Evolutionary conservation across 805 yeast genomes (phyloP).

Genomic region (Metschnikowia noctiluminum): DNA sequence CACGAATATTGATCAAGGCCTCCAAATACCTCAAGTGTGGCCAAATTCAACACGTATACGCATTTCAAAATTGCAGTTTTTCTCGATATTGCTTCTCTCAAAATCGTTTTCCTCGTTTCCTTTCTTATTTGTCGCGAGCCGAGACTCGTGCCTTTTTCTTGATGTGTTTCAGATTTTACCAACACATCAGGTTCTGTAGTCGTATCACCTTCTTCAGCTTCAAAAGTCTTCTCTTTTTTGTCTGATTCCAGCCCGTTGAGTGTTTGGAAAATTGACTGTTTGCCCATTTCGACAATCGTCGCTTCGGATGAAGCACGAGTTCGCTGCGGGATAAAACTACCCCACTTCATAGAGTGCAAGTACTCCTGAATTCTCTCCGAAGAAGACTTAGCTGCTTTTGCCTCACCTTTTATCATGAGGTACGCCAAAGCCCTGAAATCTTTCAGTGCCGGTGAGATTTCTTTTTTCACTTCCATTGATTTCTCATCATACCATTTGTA

Average conservation of each 20-base stretch:
- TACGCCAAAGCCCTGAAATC: constrained; percentile 25
- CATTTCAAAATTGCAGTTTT: neutral
- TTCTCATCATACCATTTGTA: constrained; percentile 25
- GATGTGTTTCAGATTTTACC: too few species aligned
- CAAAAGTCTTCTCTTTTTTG: neutral
- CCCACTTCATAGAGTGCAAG: constrained; percentile 23
- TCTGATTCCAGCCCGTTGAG: neutral
- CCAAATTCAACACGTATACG: constrained; percentile 4
- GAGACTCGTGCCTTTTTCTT: too few species aligned
- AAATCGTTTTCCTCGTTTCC: too few species aligned
- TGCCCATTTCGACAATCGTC: constrained; percentile 9
- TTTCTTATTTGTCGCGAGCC: too few species aligned
- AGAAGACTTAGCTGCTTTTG: constrained; percentile 6
- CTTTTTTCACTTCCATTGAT: neutral
- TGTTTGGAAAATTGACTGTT: neutral
- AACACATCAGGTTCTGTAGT: neutral
- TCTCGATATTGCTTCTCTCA: neutral
- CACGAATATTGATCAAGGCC: neutral
- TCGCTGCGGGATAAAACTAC: constrained; percentile 6
- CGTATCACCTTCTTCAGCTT: neutral
- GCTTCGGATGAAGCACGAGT: constrained; percentile 21
- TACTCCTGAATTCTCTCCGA: constrained; percentile 18
- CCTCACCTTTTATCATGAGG: constrained; percentile 31
- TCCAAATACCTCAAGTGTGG: neutral
- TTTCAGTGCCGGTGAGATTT: constrained; percentile 1